Base-by-base conservation (phyloP, 2,329 filamentous ascomycete genomes). In the Didymosphaeria variabile region DNA sequence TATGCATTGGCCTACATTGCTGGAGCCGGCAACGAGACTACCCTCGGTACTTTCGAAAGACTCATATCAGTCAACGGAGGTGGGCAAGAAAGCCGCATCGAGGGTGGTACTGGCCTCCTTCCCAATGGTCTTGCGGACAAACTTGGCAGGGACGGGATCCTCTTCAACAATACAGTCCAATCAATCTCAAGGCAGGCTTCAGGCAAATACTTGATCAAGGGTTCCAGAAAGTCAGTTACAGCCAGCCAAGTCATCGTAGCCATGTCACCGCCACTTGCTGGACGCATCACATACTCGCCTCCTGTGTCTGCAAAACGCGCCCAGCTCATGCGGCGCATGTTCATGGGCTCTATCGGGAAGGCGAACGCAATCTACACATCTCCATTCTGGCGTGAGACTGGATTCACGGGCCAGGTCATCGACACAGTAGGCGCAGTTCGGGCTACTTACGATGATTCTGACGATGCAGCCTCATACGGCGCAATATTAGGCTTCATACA, bases 271-370 rank as follows among this genome's bases (percentile, higher is more conserved):
- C 80, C 85, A 0, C 72, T 82, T 0, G 76, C 82, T 23, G 77
- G 79, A 36, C 77, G 72, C 7, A 83, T 88, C 34, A 57, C 45
- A 0, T 87, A 88, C 70, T 55, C 69, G 0, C 86, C 86, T 0
- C 58, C 76, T 0, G 77, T 88, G 0, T 82, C 83, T 0, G 34
- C 65, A 0, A 61, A 66, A 1, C 85, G 84, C 64, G 67, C 70
- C n/a, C 68, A 73, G 0, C 69, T 81, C 46, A 64, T 73, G 13
- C 66, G 79, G 3, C 73, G 78, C 0, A 77, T 77, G 6, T 70
- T 64, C 0, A 79, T 82, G 42, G 84, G 85, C 3, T 82, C 82
- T 61, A 85, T 85, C 65, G 81, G 79, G 53, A 87, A 88, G 68
- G 80, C 80, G 6, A 84, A 87, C 55, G 67, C 83, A 10, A 73